Evolutionary conservation across 2,329 filamentous ascomycete genomes (phyloP).

Genomic region (Teratosphaeria epicoccoides): DNA sequence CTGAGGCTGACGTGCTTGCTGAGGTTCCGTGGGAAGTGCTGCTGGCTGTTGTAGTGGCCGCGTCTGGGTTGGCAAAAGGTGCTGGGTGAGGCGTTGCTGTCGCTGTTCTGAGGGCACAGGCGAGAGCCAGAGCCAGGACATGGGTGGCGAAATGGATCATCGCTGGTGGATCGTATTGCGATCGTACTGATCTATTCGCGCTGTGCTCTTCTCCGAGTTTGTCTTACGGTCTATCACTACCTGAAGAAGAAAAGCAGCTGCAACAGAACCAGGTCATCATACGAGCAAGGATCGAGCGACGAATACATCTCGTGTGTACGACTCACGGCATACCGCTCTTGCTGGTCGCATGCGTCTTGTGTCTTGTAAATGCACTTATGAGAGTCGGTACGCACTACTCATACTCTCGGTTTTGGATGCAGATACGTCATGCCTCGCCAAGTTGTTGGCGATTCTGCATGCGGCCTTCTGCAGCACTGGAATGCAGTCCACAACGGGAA

Average conservation of each 20-base stretch:
- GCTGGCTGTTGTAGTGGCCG: neutral
- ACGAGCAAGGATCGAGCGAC: neutral
- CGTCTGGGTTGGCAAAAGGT: conserved; percentile 1
- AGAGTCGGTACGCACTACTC: too few relatives aligned
- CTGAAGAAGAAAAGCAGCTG: neutral
- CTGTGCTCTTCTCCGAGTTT: neutral
- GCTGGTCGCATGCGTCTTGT: neutral
- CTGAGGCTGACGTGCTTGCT: neutral
- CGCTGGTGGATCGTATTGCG: too few relatives aligned
- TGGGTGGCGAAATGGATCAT: neutral
- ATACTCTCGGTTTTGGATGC: too few relatives aligned
- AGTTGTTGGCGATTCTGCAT: conserved; percentile 1
- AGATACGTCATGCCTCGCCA: neutral
- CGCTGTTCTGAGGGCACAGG: neutral
- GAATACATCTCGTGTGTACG: neutral
- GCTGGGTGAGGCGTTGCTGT: neutral
- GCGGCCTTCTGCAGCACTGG: conserved; percentile 3
- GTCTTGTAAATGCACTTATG: too few relatives aligned
- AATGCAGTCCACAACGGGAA: conserved; percentile 4
- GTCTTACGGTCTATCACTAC: neutral
- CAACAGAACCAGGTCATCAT: neutral
- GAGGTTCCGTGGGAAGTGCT: neutral
- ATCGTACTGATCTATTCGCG: neutral
- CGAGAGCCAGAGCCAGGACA: conserved; percentile 1
- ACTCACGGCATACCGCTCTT: neutral